Evolutionary conservation across 768 basidiomycete species (phyloP), one percentile per base, ranked within the genome.

Genomic region (Agrocybe praecox): DNA sequence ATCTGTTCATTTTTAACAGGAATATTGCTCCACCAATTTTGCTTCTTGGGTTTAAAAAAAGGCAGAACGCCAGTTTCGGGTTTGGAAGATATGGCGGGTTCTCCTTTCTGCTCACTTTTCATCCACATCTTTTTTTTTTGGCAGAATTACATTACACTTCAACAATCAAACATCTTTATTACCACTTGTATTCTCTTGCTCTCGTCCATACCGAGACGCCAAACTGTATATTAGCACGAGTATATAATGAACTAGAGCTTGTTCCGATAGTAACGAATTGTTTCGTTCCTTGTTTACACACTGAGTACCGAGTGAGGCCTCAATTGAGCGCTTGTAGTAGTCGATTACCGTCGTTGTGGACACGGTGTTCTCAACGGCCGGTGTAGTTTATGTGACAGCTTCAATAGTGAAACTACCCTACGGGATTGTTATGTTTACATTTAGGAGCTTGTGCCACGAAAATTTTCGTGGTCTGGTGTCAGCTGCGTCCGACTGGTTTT

Each of bases 1-100:
- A 77, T 78, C 67, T 59, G 61, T 74, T 72, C 66, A 61, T 72
- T 72, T 70, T 75, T 67, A 61, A 73, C 71, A 73, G 73, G 73
- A 66, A 70, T 63, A 46, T 57, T 55, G 56, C 51, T 62, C 61
- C 52, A 32, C 58, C 54, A 45, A 49, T 53, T 57, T 61, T 46
- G 54, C 46, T 53, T 52, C 34, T 60, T 53, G 56, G 51, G 56
- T 43, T 33, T 51, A 29, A 42, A 55, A n/a, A 21, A 32, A 33
- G 46, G 49, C 50, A 44, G 6, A n/a, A 5, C 12, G 36, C 36
- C 36, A 40, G 5, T 40, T 40, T 14, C 36, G 14, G 36, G 36
- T 14, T 40, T 40, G 5, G 12, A 40, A 15, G n/a, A 40, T 15
- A 40, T 40, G 36, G 36, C 12, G 36, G 36, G 36, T 14, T 40